Evolutionary conservation across 2,329 filamentous ascomycete genomes (phyloP).

Genomic region (Penicillium sp.): DNA sequence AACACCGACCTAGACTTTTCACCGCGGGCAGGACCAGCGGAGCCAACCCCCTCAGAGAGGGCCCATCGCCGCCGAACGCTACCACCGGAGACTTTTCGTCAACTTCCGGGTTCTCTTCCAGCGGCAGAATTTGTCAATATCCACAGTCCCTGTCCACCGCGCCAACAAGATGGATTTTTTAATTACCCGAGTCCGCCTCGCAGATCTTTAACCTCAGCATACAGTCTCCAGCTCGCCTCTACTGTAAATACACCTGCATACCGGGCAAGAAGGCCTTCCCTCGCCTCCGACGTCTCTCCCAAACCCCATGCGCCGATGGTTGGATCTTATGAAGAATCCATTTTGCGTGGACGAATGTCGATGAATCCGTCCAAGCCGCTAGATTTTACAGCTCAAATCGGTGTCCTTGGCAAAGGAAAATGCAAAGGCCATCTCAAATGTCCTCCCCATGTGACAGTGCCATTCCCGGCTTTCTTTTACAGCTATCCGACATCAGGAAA

Average conservation of each 20-base stretch:
- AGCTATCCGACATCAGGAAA: constrained; percentile 75
- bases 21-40: constrained; percentile 56
- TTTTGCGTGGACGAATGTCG: constrained; percentile 93
- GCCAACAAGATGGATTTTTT: constrained; percentile 65
- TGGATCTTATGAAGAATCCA: constrained; percentile 96
- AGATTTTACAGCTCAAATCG: constrained; percentile 93
- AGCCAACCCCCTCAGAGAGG: constrained; percentile 54
- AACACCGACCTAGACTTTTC: constrained; percentile 75
- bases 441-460: constrained; percentile 85
- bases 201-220: constrained; percentile 70
- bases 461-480: constrained; percentile 95
- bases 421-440: constrained; percentile 85
- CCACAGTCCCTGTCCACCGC: constrained; percentile 47
- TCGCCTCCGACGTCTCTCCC: constrained; percentile 74
- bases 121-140: constrained; percentile 45
- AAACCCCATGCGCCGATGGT: constrained; percentile 94
- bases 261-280: constrained; percentile 67
- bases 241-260: constrained; percentile 43
- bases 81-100: constrained; percentile 63
- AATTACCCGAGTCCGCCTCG: constrained; percentile 76
- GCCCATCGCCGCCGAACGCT: constrained; percentile 72
- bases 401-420: constrained; percentile 84
- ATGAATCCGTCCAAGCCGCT: constrained; percentile 91
- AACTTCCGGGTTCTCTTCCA: constrained; percentile 50
- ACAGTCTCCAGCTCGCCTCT: constrained; percentile 53